phyloP scores from a whole-genome alignment of 805 yeast species.

The Tetrapisispora taiwanensis region DNA sequence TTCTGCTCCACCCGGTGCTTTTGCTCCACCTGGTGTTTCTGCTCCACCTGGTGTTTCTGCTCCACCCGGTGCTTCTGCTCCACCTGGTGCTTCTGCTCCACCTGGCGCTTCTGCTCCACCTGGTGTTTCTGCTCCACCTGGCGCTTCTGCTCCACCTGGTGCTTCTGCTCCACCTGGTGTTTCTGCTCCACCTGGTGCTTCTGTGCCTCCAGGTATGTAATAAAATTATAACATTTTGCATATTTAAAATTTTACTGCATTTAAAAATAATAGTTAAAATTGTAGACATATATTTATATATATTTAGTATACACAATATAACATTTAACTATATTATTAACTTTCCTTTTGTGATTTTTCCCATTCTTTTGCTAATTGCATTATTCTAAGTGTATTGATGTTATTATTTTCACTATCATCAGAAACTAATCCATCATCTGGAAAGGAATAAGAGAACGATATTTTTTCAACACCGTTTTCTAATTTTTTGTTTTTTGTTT shows the following conservation, averaged over 20 bases:
- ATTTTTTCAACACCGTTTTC: constrained; percentile 43
- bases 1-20: constrained; percentile 1
- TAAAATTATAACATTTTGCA: too few relatives aligned
- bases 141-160: constrained; percentile 8
- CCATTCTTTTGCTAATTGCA: constrained; percentile 44
- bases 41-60: not conserved
- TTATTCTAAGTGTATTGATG: constrained; percentile 27
- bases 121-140: not conserved
- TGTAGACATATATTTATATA: not conserved
- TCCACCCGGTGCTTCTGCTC: not conserved
- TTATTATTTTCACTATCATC: not conserved
- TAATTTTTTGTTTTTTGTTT: constrained; percentile 29
- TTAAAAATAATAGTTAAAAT: not conserved
- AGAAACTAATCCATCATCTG: constrained; percentile 38
- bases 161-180: constrained; percentile 8
- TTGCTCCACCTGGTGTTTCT: constrained; percentile 2
- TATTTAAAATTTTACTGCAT: too few relatives aligned
- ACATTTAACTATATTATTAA: too few relatives aligned
- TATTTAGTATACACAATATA: not conserved
- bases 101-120: not conserved
- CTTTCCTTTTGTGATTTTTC: constrained; percentile 12
- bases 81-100: not conserved
- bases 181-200: constrained; percentile 8
- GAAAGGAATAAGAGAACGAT: constrained; percentile 52
- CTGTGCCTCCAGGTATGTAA: constrained; percentile 15